phyloP scores from a whole-genome alignment of 176 grass and related monocot genomes.

The Elaeis guineensis region DNA sequence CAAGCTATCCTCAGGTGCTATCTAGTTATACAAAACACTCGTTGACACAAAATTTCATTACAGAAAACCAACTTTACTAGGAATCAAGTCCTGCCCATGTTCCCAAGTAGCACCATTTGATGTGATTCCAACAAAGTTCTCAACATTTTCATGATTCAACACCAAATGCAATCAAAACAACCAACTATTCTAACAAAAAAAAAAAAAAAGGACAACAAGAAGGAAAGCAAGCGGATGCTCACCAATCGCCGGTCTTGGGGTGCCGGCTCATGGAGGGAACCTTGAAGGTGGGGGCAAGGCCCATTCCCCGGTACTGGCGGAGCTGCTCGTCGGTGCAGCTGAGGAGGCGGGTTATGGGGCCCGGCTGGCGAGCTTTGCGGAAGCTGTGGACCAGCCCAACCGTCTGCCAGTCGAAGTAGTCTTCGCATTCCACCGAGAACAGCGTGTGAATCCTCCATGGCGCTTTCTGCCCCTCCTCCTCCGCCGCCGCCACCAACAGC shows the following conservation, averaged over 20 bases:
- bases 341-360: slow-evolving; percentile 70
- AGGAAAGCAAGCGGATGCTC: not conserved
- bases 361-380: slow-evolving; percentile 66
- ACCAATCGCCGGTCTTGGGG: slow-evolving; percentile 91
- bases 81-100: no score
- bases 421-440: slow-evolving; percentile 93
- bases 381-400: slow-evolving; percentile 89
- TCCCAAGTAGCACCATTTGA: no score
- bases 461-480: slow-evolving; percentile 1
- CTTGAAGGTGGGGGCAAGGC: slow-evolving; percentile 67
- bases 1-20: no score
- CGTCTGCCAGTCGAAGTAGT: slow-evolving; percentile 98
- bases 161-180: no score
- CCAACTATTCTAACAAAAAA: not conserved
- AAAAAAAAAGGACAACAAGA: no score
- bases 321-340: slow-evolving; percentile 68
- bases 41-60: no score
- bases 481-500: not conserved
- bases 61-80: no score
- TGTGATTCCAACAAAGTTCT: no score
- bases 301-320: slow-evolving; percentile 54
- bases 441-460: slow-evolving; percentile 76
- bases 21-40: no score
- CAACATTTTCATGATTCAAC: no score
- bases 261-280: slow-evolving; percentile 85